Evolutionary conservation across 2,329 filamentous ascomycete genomes (phyloP).

Genomic region (Aureobasidium sp.): DNA sequence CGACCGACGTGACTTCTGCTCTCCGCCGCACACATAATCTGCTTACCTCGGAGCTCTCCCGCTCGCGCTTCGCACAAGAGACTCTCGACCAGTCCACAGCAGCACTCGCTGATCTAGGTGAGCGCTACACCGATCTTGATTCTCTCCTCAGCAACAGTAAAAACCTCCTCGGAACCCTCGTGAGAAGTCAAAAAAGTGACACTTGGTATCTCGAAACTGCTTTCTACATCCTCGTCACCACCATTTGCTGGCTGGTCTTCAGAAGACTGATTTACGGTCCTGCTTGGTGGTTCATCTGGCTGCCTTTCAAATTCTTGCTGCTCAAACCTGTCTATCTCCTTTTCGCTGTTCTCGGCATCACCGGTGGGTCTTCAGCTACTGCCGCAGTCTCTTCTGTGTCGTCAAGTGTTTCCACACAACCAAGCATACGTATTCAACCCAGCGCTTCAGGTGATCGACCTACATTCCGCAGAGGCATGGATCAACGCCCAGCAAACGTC

Average conservation of each 20-base stretch:
- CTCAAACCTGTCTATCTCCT: constrained; percentile 16
- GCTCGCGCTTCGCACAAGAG: constrained; percentile 83
- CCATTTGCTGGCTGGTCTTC: constrained; percentile 79
- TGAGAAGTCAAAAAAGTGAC: constrained; percentile 87
- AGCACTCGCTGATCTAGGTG: constrained; percentile 70
- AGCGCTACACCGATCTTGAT: constrained; percentile 74
- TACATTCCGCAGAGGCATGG: constrained; percentile 20
- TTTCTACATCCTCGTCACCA: constrained; percentile 70
- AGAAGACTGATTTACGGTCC: constrained; percentile 81
- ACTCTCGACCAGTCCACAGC: constrained; percentile 77
- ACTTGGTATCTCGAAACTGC: constrained; percentile 95
- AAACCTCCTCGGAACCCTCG: constrained; percentile 66
- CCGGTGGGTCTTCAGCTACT: neutral
- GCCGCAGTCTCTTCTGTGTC: neutral
- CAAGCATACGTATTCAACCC: constrained; percentile 33
- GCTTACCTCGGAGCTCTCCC: constrained; percentile 74
- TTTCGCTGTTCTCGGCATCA: constrained; percentile 8
- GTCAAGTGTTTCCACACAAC: constrained; percentile 11
- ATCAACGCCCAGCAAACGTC: constrained; percentile 22
- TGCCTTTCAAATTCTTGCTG: constrained; percentile 44
- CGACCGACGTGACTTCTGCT: constrained; percentile 74
- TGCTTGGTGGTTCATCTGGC: constrained; percentile 78
- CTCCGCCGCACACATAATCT: constrained; percentile 79
- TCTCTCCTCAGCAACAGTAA: constrained; percentile 65
- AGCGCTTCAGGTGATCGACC: constrained; percentile 34